These are phyloP conservation scores for Citeromyces hawaiiensis DNA, from an alignment of 1,139 yeast species.

Conservation along the genomic window DNA sequence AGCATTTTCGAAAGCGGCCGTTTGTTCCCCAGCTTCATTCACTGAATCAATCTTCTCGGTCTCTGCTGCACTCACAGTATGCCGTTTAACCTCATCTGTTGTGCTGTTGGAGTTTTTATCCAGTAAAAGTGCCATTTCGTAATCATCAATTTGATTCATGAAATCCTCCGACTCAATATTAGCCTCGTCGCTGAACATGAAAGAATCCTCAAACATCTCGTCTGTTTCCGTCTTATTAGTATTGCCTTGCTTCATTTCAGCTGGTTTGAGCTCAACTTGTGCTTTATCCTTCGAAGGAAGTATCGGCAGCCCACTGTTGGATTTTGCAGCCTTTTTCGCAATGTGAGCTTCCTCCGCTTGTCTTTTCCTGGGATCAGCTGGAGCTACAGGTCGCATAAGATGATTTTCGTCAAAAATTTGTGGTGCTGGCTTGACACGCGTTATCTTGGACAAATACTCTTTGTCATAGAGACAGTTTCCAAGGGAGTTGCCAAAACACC, in stretches of 20 bases:
- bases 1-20: not conserved
- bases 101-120: conserved; percentile 7
- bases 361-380: not conserved
- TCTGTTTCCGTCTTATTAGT: conserved; percentile 9
- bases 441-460: conserved; percentile 43
- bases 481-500: conserved; percentile 70
- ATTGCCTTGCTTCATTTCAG: conserved; percentile 6
- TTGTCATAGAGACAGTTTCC: conserved; percentile 74
- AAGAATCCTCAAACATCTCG: conserved; percentile 49
- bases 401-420: conserved; percentile 37
- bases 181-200: conserved; percentile 52
- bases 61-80: not conserved
- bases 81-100: not conserved
- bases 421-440: conserved; percentile 31
- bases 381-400: conserved; percentile 19
- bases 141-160: conserved; percentile 8
- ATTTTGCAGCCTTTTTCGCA: not conserved
- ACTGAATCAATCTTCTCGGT: not conserved
- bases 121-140: conserved; percentile 17
- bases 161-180: conserved; percentile 15
- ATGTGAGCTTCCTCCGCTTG: not conserved
- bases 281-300: not conserved
- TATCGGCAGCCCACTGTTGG: not conserved
- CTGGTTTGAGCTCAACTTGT: not conserved
- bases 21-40: not conserved